Conservation (phyloP, 148 eudicot genomes). For the Linanthus parryae region DNA sequence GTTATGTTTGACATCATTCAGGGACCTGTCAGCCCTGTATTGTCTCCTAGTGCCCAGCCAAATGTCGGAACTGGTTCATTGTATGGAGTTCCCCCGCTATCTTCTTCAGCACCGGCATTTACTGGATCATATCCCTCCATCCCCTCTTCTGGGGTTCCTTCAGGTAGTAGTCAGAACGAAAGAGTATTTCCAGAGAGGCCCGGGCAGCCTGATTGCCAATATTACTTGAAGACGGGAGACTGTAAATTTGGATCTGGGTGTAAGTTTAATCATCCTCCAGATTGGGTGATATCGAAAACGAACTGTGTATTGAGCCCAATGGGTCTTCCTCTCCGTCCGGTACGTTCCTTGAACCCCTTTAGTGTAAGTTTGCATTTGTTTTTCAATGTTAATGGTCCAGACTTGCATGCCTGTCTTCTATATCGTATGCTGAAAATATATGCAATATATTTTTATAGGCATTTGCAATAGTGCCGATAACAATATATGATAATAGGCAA, state of each 20-base stretch:
- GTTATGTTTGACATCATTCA: slow-evolving; percentile 22
- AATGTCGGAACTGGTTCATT: slow-evolving; percentile 46
- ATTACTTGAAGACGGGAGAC: slow-evolving; percentile 74
- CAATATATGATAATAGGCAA: too few relatives aligned
- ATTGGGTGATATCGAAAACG: slow-evolving; percentile 37
- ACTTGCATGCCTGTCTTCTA: background rate
- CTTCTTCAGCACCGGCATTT: slow-evolving; percentile 55
- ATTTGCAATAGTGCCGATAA: too few relatives aligned
- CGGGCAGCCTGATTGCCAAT: slow-evolving; percentile 72
- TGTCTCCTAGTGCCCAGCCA: slow-evolving; percentile 74
- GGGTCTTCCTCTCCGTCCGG: slow-evolving; percentile 92
- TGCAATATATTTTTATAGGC: too few relatives aligned
- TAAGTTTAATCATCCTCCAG: slow-evolving; percentile 86
- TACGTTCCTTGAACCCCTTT: slow-evolving; percentile 28
- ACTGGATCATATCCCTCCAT: slow-evolving; percentile 44
- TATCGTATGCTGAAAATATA: too few relatives aligned
- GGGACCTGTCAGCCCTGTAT: slow-evolving; percentile 76
- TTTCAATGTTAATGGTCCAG: background rate
- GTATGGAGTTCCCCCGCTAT: slow-evolving; percentile 55
- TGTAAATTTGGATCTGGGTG: slow-evolving; percentile 80
- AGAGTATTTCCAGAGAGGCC: slow-evolving; percentile 67
- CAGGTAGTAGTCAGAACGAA: slow-evolving; percentile 34
- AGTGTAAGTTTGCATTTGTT: background rate
- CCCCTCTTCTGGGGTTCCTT: slow-evolving; percentile 40
- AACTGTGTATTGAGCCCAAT: slow-evolving; percentile 55